Conservation (phyloP, 1,284 basidiomycete genomes). For the Cystobasidium slooffiae region DNA sequence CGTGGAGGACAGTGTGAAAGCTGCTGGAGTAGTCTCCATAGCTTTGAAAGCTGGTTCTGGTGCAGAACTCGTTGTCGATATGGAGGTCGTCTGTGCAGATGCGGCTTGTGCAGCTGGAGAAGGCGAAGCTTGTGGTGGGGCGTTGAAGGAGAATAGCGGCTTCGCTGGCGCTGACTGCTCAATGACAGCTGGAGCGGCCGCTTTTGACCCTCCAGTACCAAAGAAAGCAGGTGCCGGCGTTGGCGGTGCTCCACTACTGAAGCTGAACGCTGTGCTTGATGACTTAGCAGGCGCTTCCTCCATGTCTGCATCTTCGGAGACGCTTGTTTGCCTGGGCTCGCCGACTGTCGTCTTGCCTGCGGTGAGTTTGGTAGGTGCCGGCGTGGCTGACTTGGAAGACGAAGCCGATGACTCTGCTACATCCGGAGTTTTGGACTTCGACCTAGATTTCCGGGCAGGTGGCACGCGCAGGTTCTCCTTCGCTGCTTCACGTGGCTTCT, state of each 20-base stretch:
- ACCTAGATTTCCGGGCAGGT: constrained; percentile 9
- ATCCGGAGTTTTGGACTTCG: constrained; percentile 8
- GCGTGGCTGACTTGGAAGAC: not conserved
- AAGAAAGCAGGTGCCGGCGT: constrained; percentile 9
- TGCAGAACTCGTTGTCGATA: not conserved
- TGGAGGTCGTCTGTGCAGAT: not conserved
- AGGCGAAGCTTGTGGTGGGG: not conserved
- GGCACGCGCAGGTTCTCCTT: constrained; percentile 14
- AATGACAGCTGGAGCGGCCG: not conserved
- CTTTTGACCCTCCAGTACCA: not conserved
- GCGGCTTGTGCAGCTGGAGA: not conserved
- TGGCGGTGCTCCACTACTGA: not conserved
- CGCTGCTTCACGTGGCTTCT: constrained; percentile 1
- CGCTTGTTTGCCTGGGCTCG: not conserved
- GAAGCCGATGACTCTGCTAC: not conserved
- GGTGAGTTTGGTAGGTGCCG: not conserved
- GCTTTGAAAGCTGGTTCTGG: not conserved
- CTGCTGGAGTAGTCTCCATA: not conserved
- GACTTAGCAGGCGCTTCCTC: not conserved
- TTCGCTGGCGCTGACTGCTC: not conserved
- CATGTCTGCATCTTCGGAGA: not conserved
- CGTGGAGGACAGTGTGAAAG: not conserved
- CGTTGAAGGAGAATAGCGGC: not conserved
- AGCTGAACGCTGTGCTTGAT: constrained; percentile 7
- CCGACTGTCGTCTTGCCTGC: not conserved